These are phyloP conservation scores for Setomelanomma holmii DNA, from an alignment of 2,329 filamentous ascomycete species.

Conservation along the genomic window DNA sequence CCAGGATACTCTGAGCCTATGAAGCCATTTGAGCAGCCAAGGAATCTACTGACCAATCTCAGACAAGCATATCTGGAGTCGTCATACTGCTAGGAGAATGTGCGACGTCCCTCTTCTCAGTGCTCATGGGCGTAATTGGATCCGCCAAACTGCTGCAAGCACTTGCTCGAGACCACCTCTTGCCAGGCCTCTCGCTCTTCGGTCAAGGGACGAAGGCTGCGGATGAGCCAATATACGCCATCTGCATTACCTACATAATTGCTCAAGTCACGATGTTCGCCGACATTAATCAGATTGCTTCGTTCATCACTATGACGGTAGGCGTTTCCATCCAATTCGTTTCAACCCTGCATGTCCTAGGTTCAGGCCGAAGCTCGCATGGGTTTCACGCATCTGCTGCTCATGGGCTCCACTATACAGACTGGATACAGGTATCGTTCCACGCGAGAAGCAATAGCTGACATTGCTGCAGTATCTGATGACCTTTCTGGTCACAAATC, in stretches of 20 bases:
- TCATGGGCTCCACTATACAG: too few species aligned
- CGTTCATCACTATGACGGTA: conserved; percentile 84
- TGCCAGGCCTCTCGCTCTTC: conserved; percentile 78
- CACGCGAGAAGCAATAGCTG: too few species aligned
- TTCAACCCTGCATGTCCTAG: too few species aligned
- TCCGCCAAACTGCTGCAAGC: conserved; percentile 86
- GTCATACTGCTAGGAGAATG: conserved; percentile 83
- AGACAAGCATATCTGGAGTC: conserved; percentile 76
- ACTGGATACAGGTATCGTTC: too few species aligned
- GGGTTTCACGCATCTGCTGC: too few species aligned
- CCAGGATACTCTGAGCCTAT: too few species aligned
- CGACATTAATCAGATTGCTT: conserved; percentile 87
- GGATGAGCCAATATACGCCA: conserved; percentile 79
- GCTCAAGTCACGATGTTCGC: conserved; percentile 82
- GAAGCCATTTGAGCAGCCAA: too few species aligned
- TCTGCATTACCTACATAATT: conserved; percentile 76
- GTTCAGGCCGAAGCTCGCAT: too few species aligned
- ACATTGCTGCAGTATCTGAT: conserved; percentile 68
- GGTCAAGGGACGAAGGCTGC: conserved; percentile 73
- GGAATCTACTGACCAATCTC: not conserved
- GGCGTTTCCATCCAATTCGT: not conserved
- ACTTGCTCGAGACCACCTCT: conserved; percentile 76
- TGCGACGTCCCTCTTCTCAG: conserved; percentile 82
- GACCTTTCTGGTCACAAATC: conserved; percentile 88
- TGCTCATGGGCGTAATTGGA: conserved; percentile 85